phyloP scores from a whole-genome alignment of 257 asterid genomes.

The Buddleja alternifolia region DNA sequence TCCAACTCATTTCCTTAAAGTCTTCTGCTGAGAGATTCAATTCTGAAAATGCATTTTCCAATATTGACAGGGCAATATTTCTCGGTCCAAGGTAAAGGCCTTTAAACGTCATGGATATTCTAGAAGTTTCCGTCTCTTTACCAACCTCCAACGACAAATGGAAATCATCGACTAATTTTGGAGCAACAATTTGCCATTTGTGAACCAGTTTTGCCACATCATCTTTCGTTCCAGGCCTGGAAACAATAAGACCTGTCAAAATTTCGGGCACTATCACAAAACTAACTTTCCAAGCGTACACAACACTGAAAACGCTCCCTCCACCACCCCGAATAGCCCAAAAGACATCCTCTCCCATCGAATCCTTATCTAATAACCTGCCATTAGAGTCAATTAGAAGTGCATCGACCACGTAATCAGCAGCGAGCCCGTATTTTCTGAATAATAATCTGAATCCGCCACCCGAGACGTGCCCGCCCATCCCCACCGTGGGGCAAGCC shows the following conservation, averaged over 20 bases:
- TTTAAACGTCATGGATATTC: background rate
- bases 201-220: background rate
- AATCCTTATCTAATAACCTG: background rate
- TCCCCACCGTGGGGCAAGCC: slow-evolving; percentile 1
- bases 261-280: slow-evolving; percentile 11
- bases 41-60: slow-evolving; percentile 2
- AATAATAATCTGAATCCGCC: slow-evolving; percentile 11
- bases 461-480: slow-evolving; percentile 4
- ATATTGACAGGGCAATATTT: background rate
- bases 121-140: background rate
- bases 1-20: slow-evolving; percentile 18
- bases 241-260: background rate
- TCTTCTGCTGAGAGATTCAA: slow-evolving; percentile 13
- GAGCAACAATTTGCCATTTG: slow-evolving; percentile 24
- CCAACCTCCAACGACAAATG: background rate
- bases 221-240: slow-evolving; percentile 12
- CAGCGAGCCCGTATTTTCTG: slow-evolving; percentile 26
- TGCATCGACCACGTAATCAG: slow-evolving; percentile 20
- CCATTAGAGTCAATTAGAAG: background rate
- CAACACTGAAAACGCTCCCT: slow-evolving; percentile 7
- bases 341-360: background rate
- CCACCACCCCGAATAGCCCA: slow-evolving; percentile 31
- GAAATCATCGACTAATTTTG: background rate
- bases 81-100: background rate
- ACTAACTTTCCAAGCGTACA: slow-evolving; percentile 8